Base-by-base conservation (phyloP, 1,284 basidiomycete species). In the Rhodotorula sp. region DNA sequence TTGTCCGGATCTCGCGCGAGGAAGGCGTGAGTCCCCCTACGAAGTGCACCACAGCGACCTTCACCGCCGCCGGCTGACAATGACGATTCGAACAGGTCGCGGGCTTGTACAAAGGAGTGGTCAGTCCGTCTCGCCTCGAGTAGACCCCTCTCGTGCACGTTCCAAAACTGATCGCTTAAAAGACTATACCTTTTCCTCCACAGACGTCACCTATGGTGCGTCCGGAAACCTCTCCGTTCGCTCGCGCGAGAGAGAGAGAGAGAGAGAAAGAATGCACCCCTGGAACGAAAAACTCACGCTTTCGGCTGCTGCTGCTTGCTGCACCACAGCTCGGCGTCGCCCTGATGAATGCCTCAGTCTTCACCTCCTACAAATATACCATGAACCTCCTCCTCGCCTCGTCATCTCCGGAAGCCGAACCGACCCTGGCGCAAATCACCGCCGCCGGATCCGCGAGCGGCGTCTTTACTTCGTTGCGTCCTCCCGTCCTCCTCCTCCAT, bases 371-470 rank as follows among this genome's bases (percentile, higher is more conserved):
- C 82, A 85, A 86, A n/a, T 86, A 88, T 76, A 84, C 91, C 61
- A 85, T 90, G 82, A 86, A 86, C 65, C 65, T 85, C 0, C 89
- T 91, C 78, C 81, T 87, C 29, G 29, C 29, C 15, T 81, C 83
- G 3, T 43, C 39, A 29, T 26, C 43, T 43, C 65, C 68, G 0
- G 52, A 61, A 20, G 31, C 54, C 18, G 81, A 83, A 23, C 88
- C 90, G 0, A 87, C 87, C 0, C 82, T 92, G 26, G 79, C 81
- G 1, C 90, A 93, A 79, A 87, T 94, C 58, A 85, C 86, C 0
- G 82, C 92, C 3, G 91, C 91, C 2, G 92, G 92, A 0, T 85
- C 88, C 20, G 90, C 89, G 3, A 90, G 88, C 76, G 92, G 92
- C 3, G 83, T 92, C 16, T 83, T 90, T 16, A 87, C 87, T 15